Evolutionary conservation across 2,329 filamentous ascomycete genomes (phyloP).

Genomic region (Simplicillium sp.): DNA sequence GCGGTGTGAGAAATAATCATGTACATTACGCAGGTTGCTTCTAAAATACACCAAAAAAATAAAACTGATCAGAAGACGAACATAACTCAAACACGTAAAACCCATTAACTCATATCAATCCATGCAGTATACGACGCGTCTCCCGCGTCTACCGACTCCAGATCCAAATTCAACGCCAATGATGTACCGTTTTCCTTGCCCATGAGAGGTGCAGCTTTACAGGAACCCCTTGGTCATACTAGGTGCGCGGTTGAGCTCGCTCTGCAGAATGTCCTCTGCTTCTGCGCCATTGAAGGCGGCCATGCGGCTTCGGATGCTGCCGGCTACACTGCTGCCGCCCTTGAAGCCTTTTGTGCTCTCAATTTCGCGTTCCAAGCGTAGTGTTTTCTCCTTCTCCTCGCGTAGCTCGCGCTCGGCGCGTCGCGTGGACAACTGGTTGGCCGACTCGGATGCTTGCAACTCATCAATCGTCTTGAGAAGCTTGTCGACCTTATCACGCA

Average conservation of each 20-base stretch:
- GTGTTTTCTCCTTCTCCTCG: slow-evolving; percentile 74
- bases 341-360: slow-evolving; percentile 74
- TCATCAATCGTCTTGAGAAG: slow-evolving; percentile 89
- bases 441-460: slow-evolving; percentile 77
- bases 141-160: too few species aligned
- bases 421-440: slow-evolving; percentile 70
- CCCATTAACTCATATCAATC: too few species aligned
- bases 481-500: slow-evolving; percentile 84
- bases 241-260: slow-evolving; percentile 50
- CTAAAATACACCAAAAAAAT: too few species aligned
- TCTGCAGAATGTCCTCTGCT: slow-evolving; percentile 36
- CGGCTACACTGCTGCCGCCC: slow-evolving; percentile 36
- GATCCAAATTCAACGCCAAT: too few species aligned
- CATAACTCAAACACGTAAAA: too few species aligned
- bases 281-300: slow-evolving; percentile 24
- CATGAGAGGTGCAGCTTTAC: slow-evolving; percentile 22
- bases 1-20: too few species aligned
- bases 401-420: slow-evolving; percentile 83
- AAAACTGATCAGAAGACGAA: too few species aligned
- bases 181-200: too few species aligned
- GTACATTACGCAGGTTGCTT: too few species aligned
- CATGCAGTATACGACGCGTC: too few species aligned
- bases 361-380: slow-evolving; percentile 79
- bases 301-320: slow-evolving; percentile 25
- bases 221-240: slow-evolving; percentile 75